Conservation (phyloP, 1,139 yeast genomes). For the Magnusiomyces magnusii region DNA sequence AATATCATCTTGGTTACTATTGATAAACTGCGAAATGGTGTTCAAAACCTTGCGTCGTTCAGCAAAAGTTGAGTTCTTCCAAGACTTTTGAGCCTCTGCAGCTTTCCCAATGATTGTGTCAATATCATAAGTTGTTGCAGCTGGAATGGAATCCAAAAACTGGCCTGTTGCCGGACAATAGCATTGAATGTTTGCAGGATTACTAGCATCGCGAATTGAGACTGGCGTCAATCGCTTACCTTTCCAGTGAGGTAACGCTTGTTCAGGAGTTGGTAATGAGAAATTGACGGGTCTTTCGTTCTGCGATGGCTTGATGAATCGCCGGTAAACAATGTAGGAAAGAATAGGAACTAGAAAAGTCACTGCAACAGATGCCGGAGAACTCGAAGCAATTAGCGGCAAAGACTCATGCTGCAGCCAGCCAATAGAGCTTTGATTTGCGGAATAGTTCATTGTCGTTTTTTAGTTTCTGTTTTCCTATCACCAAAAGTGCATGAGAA, state of each 20-base stretch:
- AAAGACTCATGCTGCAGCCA: not conserved
- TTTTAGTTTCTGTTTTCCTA: too few species aligned
- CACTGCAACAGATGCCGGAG: not conserved
- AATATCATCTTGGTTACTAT: conserved; percentile 75
- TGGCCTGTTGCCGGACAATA: conserved; percentile 97
- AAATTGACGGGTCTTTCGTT: conserved; percentile 18
- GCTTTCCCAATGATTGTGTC: conserved; percentile 57
- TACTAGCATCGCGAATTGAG: conserved; percentile 45
- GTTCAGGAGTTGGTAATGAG: conserved; percentile 60
- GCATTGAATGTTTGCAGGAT: conserved; percentile 64
- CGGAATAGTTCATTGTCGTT: not conserved
- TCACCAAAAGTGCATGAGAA: too few species aligned
- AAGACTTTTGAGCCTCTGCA: conserved; percentile 40
- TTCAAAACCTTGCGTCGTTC: conserved; percentile 62
- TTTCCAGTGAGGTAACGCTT: conserved; percentile 88
- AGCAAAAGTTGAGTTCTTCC: conserved; percentile 53
- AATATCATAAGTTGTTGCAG: conserved; percentile 59
- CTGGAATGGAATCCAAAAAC: conserved; percentile 61
- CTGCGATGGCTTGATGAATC: conserved; percentile 9
- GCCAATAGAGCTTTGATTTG: not conserved
- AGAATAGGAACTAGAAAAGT: not conserved
- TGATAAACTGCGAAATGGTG: conserved; percentile 62
- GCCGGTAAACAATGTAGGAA: conserved; percentile 11
- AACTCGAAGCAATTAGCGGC: not conserved
- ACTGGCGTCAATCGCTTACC: conserved; percentile 68